Base-by-base conservation (phyloP, 2,329 filamentous ascomycete genomes). In the Dactylellina haptotyla region DNA sequence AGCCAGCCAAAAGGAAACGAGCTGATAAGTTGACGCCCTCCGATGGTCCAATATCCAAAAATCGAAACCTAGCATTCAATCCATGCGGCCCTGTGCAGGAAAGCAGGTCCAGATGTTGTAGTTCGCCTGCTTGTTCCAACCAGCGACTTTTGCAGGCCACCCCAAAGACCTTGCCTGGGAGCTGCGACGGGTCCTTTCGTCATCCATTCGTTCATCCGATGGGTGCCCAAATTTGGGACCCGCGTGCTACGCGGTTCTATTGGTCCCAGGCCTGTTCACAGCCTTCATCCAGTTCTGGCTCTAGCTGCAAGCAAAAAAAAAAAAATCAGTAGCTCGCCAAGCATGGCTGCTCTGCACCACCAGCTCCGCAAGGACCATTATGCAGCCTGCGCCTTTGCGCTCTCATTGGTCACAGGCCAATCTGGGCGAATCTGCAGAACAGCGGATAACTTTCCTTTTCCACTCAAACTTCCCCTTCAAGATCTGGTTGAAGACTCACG, bases 161-260 rank as follows among this genome's bases (percentile, higher is more conserved):
- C 26, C 20, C 16, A 39, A 16, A 48, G 30, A 50, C 23, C 57
- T 61, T 61, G 57, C 57, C n/a, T 4, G 48, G 37, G 32, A 9
- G 28, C 48, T 57, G 39, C 41, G 16, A 34, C 62, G 53, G 39
- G 26, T 26, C 26, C 46, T 58, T 58, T 66, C 62, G 51, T 58
- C 62, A 66, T 58, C 62, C 23, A 66, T 66, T 66, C 53, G 62
- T 48, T 58, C 43, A 66, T 66, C 62, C 30, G 53, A 51, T 34
- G 30, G 32, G 25, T 23, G 1, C 41, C 62, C 53, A 66, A 66
- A 66, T 66, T 58, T 66, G 62, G 62, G 48, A 66, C 20, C 39
- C 32, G 32, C 34, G 28, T 32, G 50, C n/a, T 23, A n/a, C 57
- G 18, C 2, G 25, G 39, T 26, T 46, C 50, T 43, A 65, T 65